Evolutionary conservation across 805 yeast genomes (phyloP).

Genomic region (Candida germanica): DNA sequence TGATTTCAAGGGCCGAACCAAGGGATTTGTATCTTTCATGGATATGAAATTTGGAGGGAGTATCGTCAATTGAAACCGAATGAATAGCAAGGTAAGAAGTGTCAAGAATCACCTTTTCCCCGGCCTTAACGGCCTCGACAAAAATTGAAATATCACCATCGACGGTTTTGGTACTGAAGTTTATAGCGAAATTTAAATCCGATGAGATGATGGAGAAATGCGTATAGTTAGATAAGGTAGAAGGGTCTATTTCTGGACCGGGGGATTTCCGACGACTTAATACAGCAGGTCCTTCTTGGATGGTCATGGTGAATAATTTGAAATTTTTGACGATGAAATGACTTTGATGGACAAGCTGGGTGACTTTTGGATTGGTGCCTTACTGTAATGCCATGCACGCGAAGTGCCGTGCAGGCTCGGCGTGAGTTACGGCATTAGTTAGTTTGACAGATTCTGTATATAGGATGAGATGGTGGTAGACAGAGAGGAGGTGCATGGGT

Average conservation of each 20-base stretch:
- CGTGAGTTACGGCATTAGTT: too few species aligned
- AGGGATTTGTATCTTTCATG: conserved; percentile 48
- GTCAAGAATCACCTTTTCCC: conserved; percentile 52
- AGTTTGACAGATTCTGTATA: too few species aligned
- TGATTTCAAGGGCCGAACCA: conserved; percentile 54
- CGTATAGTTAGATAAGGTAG: conserved; percentile 73
- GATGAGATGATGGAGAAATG: conserved; percentile 50
- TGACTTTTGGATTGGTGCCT: too few species aligned
- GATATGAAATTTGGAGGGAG: conserved; percentile 25
- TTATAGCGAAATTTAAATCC: conserved; percentile 47
- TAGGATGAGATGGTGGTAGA: too few species aligned
- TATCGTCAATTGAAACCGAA: conserved; percentile 41
- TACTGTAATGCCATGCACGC: too few species aligned
- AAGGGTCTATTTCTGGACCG: conserved; percentile 66
- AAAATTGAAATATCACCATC: conserved; percentile 53
- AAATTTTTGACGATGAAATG: too few species aligned
- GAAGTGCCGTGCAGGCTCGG: too few species aligned
- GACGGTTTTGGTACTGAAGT: conserved; percentile 52
- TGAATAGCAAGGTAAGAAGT: conserved; percentile 58
- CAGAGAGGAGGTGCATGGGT: too few species aligned
- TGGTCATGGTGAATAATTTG: too few species aligned
- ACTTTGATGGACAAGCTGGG: too few species aligned
- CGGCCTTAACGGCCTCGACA: conserved; percentile 30
- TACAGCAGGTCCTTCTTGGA: too few species aligned
- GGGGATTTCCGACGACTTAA: too few species aligned